A percentile compares a stretch with the other conserved stretches of the same genome.
Conservation (phyloP, 441 rosid genomes). For the Populus hybrid region DNA sequence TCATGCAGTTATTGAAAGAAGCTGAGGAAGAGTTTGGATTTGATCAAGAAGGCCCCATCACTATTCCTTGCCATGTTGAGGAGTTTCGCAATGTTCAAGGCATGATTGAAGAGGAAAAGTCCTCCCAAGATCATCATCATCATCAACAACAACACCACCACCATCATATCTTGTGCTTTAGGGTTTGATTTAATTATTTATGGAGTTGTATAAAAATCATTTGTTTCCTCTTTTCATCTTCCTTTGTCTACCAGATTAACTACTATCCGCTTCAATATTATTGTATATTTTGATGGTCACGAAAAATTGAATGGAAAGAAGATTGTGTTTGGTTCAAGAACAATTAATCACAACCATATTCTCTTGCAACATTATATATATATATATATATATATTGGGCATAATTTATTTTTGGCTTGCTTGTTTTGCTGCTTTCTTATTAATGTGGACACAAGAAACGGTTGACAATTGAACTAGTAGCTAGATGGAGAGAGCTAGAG, state of each 20-base stretch:
- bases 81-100: conserved; percentile 63
- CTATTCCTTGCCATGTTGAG: conserved; percentile 74
- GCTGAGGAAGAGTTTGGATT: conserved; percentile 93
- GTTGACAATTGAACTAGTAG: not conserved
- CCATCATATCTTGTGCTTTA: conserved; percentile 47
- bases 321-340: not conserved
- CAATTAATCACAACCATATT: not conserved
- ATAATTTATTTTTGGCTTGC: not conserved
- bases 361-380: not conserved
- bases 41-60: conserved; percentile 66
- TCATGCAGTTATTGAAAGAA: conserved; percentile 51
- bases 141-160: conserved; percentile 13
- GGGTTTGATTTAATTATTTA: conserved; percentile 22
- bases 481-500: too few species aligned
- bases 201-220: not conserved
- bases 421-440: not conserved
- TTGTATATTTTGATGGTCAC: not conserved
- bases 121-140: conserved; percentile 12
- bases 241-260: not conserved
- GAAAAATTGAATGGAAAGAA: not conserved
- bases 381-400: not conserved
- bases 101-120: conserved; percentile 52
- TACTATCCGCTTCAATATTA: not conserved
- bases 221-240: too few species aligned
- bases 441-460: conserved; percentile 3